Evolutionary conservation across 768 basidiomycete genomes (phyloP).

Genomic region (Boletus eberwhitei): DNA sequence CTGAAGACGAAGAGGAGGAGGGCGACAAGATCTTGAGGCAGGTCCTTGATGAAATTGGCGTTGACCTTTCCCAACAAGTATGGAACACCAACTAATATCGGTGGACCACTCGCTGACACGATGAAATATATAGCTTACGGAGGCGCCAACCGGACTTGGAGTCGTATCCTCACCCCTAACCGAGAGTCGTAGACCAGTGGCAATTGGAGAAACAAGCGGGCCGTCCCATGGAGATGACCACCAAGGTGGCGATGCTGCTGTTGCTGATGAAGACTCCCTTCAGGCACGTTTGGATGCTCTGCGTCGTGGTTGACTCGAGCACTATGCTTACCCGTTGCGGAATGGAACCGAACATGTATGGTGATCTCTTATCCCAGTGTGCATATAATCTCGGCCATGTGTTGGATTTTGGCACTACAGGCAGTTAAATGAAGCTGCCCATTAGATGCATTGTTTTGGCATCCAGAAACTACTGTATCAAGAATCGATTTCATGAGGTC

Average conservation of each 20-base stretch:
- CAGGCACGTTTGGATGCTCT: conserved; percentile 93
- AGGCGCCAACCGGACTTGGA: conserved; percentile 75
- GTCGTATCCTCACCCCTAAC: conserved; percentile 55
- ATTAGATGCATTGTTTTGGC: not conserved
- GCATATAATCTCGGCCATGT: not conserved
- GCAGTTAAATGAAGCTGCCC: not conserved
- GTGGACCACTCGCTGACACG: conserved; percentile 6
- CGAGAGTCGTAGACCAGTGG: conserved; percentile 73
- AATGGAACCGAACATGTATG: conserved; percentile 7
- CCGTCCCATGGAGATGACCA: conserved; percentile 37
- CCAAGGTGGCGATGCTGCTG: conserved; percentile 37
- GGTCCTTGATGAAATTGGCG: conserved; percentile 96
- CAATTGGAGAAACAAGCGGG: conserved; percentile 62
- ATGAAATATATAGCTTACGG: conserved; percentile 58
- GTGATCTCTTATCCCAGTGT: not conserved
- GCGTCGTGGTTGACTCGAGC: conserved; percentile 52
- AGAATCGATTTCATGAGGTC: too few species aligned
- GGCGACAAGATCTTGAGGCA: conserved; percentile 93
- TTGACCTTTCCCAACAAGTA: conserved; percentile 84
- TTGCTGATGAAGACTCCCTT: conserved; percentile 85
- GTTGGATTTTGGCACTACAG: not conserved
- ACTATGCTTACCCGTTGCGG: conserved; percentile 6
- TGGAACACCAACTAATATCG: conserved; percentile 2
- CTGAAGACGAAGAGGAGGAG: conserved; percentile 93
- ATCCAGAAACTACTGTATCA: too few species aligned